Percentiles rank a stretch among this genome's conserved stretches.
Evolutionary conservation across 2,329 filamentous ascomycete genomes (phyloP).

Genomic region (Metarhizium brunneum): DNA sequence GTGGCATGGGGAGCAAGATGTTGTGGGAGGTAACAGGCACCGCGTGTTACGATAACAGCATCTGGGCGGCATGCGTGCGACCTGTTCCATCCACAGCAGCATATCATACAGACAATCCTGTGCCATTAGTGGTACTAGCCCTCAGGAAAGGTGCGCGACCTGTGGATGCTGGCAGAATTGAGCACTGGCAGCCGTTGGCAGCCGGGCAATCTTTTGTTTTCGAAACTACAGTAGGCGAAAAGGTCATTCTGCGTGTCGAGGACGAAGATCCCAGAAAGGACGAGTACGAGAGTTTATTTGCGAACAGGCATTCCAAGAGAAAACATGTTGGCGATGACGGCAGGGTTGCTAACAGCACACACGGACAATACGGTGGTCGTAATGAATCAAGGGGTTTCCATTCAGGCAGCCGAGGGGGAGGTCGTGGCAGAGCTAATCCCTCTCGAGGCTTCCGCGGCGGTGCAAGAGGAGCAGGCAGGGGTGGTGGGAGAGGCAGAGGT

Average conservation of each 20-base stretch:
- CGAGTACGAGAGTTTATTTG: conserved; percentile 53
- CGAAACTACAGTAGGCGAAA: conserved; percentile 79
- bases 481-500: conserved; percentile 34
- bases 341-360: conserved; percentile 21
- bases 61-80: conserved; percentile 78
- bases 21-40: conserved; percentile 75
- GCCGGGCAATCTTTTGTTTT: conserved; percentile 65
- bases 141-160: conserved; percentile 66
- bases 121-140: conserved; percentile 74
- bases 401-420: conserved; percentile 23
- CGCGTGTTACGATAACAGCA: conserved; percentile 64
- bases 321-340: conserved; percentile 44
- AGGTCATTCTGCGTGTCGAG: conserved; percentile 73
- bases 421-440: conserved; percentile 27
- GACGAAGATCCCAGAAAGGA: conserved; percentile 54
- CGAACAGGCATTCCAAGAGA: conserved; percentile 51
- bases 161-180: conserved; percentile 71
- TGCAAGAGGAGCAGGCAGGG: conserved; percentile 30
- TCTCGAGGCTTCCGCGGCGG: conserved; percentile 28
- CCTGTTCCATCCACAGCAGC: conserved; percentile 59
- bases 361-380: conserved; percentile 26
- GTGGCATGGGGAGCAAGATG: conserved; percentile 76
- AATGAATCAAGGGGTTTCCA: conserved; percentile 33
- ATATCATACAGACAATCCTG: conserved; percentile 70
- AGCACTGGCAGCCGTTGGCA: conserved; percentile 71